Evolutionary conservation across 306 rosid species (phyloP), one percentile per base, ranked within the genome.

Genomic region (Dryas drummondii): DNA sequence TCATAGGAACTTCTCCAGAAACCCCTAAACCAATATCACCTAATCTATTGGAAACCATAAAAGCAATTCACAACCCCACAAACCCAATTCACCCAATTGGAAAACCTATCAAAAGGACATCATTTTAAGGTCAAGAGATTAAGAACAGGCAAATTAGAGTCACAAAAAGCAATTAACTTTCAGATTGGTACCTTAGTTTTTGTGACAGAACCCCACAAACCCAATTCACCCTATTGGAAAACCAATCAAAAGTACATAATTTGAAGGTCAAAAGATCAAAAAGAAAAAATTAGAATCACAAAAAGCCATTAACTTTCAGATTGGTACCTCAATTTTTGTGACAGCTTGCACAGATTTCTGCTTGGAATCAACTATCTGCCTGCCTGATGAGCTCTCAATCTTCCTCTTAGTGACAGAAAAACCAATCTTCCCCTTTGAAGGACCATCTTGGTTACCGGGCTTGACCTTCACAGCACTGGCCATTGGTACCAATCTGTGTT

Each of bases 321-420:
- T 66, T 76, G 52, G 60, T 82, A 92, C 97, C 96, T 87, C 96
- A 65, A 84, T 73, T 88, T 92, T 92, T 53, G 80, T 74, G 65
- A 78, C 71, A 44, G 76, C 64, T 7, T 84, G 72, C 60, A 78
- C 82, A 53, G 87, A 77, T 90, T 85, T 89, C 82, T 74, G 79
- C 83, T 85, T 92, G 62, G 84, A 78, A 79, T 87, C 86, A 76
- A 71, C 9, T 48, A 81, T 78, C 66, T 74, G 79, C 85, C 80
- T 88, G 87, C 16, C 76, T 44, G 76, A 73, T 47, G 97, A 86
- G 82, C 72, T 84, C 58, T 82, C 88, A 46, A 85, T 32, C 85
- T 75, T 91, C 83, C 61, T 88, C 83, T 72, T 86, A 58, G 66
- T 83, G 37, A 69, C 79, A 47, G 88, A 91, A 79, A 75, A 70